Conservation (phyloP, 83 land plant species). For the Thuja plicata region DNA sequence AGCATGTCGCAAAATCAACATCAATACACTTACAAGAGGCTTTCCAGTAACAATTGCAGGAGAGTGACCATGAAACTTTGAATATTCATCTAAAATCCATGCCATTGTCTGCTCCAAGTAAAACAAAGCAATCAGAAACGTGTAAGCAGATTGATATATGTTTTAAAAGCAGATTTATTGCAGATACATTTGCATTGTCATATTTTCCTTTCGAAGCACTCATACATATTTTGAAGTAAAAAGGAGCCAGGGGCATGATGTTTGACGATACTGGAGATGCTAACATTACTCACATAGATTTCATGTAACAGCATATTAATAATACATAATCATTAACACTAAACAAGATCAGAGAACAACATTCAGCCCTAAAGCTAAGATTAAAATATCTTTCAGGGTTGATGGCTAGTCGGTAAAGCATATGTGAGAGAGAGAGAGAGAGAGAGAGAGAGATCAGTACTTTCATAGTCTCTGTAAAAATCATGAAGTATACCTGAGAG, state of each 20-base stretch:
- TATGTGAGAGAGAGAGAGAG: not conserved
- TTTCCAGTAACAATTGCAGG: conserved; percentile 95
- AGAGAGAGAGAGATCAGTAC: not conserved
- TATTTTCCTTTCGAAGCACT: not conserved
- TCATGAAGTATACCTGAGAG: conserved; percentile 46
- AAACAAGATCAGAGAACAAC: not conserved
- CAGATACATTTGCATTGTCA: not conserved
- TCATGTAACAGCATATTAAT: not conserved
- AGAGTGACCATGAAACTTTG: conserved; percentile 92
- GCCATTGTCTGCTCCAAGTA: conserved; percentile 81
- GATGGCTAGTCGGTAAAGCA: not conserved
- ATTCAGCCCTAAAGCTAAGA: not conserved
- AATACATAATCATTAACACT: not conserved
- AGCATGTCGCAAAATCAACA: not conserved
- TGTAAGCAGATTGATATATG: not conserved
- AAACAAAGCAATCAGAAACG: not conserved
- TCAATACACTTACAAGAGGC: conserved; percentile 63
- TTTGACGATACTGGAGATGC: not conserved
- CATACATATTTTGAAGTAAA: not conserved
- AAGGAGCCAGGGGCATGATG: not conserved
- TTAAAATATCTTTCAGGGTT: conserved; percentile 1
- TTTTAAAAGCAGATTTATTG: not conserved
- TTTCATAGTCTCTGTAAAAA: not conserved
- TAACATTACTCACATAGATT: not conserved
- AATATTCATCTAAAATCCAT: conserved; percentile 93